Evolutionary conservation across 2,329 filamentous ascomycete genomes (phyloP), one percentile per base, ranked within the genome.

Genomic region (Aspergillus udagawae): DNA sequence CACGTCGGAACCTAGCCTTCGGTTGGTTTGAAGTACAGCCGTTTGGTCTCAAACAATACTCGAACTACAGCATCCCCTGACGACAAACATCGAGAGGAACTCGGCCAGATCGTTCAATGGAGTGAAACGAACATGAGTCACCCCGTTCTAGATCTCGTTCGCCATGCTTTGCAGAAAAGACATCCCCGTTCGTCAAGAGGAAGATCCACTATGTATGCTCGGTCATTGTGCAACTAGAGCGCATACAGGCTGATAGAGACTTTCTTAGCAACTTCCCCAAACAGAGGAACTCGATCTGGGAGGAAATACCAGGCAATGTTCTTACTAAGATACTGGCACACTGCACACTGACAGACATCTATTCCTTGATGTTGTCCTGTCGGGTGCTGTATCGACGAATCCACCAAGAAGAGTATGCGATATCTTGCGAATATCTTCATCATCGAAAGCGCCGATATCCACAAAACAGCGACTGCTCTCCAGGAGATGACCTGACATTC

Each of bases 401-500:
- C 42, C 54, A 52, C 14, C 58, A 58, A 17, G 56, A 62, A 44
- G 66, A 69, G 51, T 51, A 51, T 38, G 55, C 63, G 20, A 68
- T 69, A 32, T 57, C 64, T 1, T 58, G 61, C 55, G 57, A 59
- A 28, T 68, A 64, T 55, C 53, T 69, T n/a, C 56, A 57, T 17
- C 47, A 55, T n/a, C 62, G 65, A 6, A 60, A 54, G 21, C 55
- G 50, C 17, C 49, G 23, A 9, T 45, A 47, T 23, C 35, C 42
- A 20, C 53, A 35, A n/a, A 35, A 21, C 23, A 38, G 27, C 23
- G 9, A 32, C 44, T 3, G 54, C 25, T 67, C 64, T 1, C 63
- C 61, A 4, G 65, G 66, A 3, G 64, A 68, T 50, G 65, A 68
- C 17, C 52, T 69, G 12, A 60, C 63, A 14, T 69, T 69, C 51